A percentile compares a stretch with the other conserved stretches of the same genome.
Evolutionary conservation across 2,329 filamentous ascomycete genomes (phyloP).

Genomic region (Aspergillus caelatus): DNA sequence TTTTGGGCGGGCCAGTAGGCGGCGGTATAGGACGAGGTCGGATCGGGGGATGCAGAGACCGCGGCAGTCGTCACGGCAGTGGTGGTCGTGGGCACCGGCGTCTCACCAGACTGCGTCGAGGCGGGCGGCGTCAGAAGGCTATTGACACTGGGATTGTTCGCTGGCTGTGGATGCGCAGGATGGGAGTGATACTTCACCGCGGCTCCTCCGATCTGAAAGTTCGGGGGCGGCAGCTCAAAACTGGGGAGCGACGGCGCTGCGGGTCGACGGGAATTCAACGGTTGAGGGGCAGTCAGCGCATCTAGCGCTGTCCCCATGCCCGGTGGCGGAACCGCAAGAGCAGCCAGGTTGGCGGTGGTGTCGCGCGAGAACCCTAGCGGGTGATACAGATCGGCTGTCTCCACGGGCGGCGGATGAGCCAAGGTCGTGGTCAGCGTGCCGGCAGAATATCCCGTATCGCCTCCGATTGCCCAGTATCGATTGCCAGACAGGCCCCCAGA

Average conservation of each 20-base stretch:
- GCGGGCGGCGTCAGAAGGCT: constrained; percentile 65
- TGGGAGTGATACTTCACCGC: constrained; percentile 54
- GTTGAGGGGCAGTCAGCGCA: constrained; percentile 58
- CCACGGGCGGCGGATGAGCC: constrained; percentile 42
- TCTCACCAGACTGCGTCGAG: constrained; percentile 57
- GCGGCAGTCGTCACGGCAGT: constrained; percentile 41
- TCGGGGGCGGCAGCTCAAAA: constrained; percentile 69
- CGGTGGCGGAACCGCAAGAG: constrained; percentile 61
- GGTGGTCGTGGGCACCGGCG: constrained; percentile 40
- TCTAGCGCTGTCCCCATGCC: constrained; percentile 66
- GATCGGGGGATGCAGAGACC: constrained; percentile 32
- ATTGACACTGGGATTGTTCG: constrained; percentile 59
- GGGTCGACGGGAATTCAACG: constrained; percentile 70
- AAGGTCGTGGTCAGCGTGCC: constrained; percentile 44
- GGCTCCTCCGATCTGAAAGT: constrained; percentile 47
- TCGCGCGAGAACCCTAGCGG: constrained; percentile 47
- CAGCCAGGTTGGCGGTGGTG: constrained; percentile 61
- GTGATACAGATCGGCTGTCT: constrained; percentile 42
- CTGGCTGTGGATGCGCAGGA: constrained; percentile 44
- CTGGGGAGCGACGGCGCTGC: constrained; percentile 69
- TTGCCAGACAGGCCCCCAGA: constrained; percentile 51
- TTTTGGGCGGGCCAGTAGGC: constrained; percentile 64
- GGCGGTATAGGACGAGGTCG: constrained; percentile 54
- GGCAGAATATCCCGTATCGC: constrained; percentile 33
- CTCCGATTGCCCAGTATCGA: constrained; percentile 51